Evolutionary conservation across 2,329 filamentous ascomycete genomes (phyloP).

Genomic region (Monosporascus cannonballus): DNA sequence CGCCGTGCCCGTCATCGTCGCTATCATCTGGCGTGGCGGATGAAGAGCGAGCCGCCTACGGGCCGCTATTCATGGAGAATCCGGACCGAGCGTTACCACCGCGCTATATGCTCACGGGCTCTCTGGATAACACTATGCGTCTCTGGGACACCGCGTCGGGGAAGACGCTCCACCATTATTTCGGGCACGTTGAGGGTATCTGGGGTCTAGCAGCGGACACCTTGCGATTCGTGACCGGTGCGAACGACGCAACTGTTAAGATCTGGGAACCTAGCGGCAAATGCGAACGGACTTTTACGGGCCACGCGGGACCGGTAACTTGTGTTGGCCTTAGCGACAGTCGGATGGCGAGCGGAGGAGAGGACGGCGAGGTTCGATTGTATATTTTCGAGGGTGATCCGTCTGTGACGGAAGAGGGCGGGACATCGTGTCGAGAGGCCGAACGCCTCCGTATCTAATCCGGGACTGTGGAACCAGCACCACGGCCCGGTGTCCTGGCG

Average conservation of each 20-base stretch:
- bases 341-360: slow-evolving; percentile 83
- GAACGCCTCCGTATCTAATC: background rate
- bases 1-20: slow-evolving; percentile 16
- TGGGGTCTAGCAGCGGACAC: slow-evolving; percentile 91
- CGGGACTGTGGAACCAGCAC: no score
- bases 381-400: slow-evolving; percentile 63
- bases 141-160: slow-evolving; percentile 86
- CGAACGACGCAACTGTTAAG: slow-evolving; percentile 93
- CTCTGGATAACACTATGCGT: slow-evolving; percentile 84
- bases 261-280: slow-evolving; percentile 91
- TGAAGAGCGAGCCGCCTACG: slow-evolving; percentile 50
- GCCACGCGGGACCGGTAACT: slow-evolving; percentile 85
- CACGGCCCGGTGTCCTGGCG: no score
- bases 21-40: slow-evolving; percentile 20
- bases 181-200: slow-evolving; percentile 92
- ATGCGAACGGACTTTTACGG: slow-evolving; percentile 87
- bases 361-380: slow-evolving; percentile 85
- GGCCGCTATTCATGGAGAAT: slow-evolving; percentile 55
- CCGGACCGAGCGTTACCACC: slow-evolving; percentile 66
- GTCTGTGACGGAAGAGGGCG: slow-evolving; percentile 38
- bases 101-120: slow-evolving; percentile 87
- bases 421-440: slow-evolving; percentile 40
- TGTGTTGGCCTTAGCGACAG: slow-evolving; percentile 89
- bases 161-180: slow-evolving; percentile 83
- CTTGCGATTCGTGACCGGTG: slow-evolving; percentile 78